Conservation (phyloP, 345 rosid species). For the Gossypium stocksii region DNA sequence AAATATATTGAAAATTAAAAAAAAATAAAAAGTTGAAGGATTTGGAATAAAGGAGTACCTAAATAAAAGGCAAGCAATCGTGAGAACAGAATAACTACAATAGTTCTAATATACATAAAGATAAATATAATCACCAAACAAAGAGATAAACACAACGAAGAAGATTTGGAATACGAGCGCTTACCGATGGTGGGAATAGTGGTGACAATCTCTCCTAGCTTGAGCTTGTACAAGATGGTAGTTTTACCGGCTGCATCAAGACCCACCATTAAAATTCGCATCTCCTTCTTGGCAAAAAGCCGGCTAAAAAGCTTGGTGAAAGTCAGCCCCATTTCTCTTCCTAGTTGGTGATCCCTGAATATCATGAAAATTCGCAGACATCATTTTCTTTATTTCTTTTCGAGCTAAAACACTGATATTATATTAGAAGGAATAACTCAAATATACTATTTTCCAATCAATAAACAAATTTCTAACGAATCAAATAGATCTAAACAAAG, state of each 20-base stretch:
- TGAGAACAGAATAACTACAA: background rate
- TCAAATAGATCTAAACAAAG: slow-evolving; percentile 12
- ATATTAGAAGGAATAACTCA: no score
- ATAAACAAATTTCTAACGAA: background rate
- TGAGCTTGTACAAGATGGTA: slow-evolving; percentile 54
- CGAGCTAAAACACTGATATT: no score
- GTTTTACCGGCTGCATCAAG: no score
- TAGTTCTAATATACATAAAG: background rate
- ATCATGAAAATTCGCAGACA: background rate
- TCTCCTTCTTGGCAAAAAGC: no score
- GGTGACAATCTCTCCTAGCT: slow-evolving; percentile 6
- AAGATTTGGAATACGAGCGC: background rate
- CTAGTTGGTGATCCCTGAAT: slow-evolving; percentile 24
- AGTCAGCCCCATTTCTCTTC: slow-evolving; percentile 53
- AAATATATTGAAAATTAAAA: no score
- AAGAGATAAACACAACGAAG: background rate
- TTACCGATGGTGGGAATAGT: background rate
- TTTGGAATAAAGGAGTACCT: no score
- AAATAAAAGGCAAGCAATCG: background rate
- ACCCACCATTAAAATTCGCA: no score
- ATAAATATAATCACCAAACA: background rate
- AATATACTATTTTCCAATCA: background rate
- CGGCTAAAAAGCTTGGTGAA: slow-evolving; percentile 60
- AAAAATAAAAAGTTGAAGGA: no score
- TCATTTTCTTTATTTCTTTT: background rate